These are phyloP conservation scores for Rhizopogon roseolus DNA, from an alignment of 768 basidiomycete species.

Conservation along the genomic window DNA sequence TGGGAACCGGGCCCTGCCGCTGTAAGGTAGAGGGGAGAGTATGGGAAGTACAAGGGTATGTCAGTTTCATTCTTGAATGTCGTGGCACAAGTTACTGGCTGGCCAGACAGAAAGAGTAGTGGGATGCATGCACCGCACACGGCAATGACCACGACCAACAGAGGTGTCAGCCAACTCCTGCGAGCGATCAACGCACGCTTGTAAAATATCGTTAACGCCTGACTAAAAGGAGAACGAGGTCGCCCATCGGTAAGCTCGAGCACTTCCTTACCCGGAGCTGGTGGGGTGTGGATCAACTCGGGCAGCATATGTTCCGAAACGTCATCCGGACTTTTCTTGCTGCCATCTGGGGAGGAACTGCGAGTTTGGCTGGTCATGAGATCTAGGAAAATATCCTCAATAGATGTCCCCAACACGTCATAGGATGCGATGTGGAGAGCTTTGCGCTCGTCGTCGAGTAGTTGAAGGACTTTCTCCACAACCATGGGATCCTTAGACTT, in stretches of 20 bases:
- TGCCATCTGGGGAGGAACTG: constrained; percentile 19
- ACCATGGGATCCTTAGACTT: constrained; percentile 51
- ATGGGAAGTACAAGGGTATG: constrained; percentile 53
- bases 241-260: constrained; percentile 49
- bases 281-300: not conserved
- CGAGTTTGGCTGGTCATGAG: constrained; percentile 48
- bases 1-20: constrained; percentile 27
- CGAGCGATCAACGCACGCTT: constrained; percentile 63
- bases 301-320: not conserved
- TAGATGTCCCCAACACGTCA: constrained; percentile 67
- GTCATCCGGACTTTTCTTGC: constrained; percentile 9
- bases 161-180: constrained; percentile 64
- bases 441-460: constrained; percentile 43
- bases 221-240: constrained; percentile 49
- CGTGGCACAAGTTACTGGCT: constrained; percentile 46
- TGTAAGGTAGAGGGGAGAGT: constrained; percentile 33
- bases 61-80: constrained; percentile 30
- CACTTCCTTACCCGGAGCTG: constrained; percentile 7
- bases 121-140: constrained; percentile 66
- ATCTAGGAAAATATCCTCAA: constrained; percentile 79
- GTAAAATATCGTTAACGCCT: constrained; percentile 69
- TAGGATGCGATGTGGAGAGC: constrained; percentile 43
- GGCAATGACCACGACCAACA: constrained; percentile 48
- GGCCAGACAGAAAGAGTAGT: constrained; percentile 53
- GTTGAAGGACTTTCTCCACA: constrained; percentile 51